Percentiles rank a stretch among this genome's conserved stretches.
Evolutionary conservation across 768 basidiomycete species (phyloP).

Genomic region (Rhizopogon rudus): DNA sequence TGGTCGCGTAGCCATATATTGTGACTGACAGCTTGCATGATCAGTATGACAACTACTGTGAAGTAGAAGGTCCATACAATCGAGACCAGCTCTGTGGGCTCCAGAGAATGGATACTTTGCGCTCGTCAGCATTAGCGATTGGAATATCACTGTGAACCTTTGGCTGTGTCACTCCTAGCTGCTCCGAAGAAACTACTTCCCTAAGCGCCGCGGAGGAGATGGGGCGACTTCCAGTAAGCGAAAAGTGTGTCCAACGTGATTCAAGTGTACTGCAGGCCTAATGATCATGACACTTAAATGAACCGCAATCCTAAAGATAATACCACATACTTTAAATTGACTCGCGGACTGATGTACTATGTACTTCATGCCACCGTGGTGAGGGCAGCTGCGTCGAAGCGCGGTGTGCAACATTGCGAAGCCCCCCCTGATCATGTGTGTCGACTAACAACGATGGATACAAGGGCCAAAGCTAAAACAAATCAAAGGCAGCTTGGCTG

Average conservation of each 20-base stretch:
- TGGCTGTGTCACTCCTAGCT: conserved; percentile 20
- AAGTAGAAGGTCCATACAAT: conserved; percentile 50
- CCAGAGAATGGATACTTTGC: conserved; percentile 69
- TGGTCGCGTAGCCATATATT: conserved; percentile 92
- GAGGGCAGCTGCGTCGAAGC: neutral
- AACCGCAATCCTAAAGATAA: neutral
- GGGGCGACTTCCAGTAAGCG: neutral
- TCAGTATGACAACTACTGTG: neutral
- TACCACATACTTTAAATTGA: neutral
- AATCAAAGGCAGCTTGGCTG: neutral
- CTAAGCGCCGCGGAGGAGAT: neutral
- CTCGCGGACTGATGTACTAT: neutral
- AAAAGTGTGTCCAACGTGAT: neutral
- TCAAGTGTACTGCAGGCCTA: neutral
- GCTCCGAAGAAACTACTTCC: conserved; percentile 18
- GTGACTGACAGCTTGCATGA: conserved; percentile 47
- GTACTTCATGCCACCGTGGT: neutral
- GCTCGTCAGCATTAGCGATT: conserved; percentile 49
- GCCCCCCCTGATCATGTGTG: neutral
- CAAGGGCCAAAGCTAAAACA: neutral
- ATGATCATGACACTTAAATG: neutral
- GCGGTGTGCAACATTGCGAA: neutral
- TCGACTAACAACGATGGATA: neutral
- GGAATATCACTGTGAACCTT: conserved; percentile 34
- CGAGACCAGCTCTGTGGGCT: conserved; percentile 65